A percentile compares a stretch with the other conserved stretches of the same genome.
Conservation (phyloP, 1,284 basidiomycete species). For the Ustilago tritici region DNA sequence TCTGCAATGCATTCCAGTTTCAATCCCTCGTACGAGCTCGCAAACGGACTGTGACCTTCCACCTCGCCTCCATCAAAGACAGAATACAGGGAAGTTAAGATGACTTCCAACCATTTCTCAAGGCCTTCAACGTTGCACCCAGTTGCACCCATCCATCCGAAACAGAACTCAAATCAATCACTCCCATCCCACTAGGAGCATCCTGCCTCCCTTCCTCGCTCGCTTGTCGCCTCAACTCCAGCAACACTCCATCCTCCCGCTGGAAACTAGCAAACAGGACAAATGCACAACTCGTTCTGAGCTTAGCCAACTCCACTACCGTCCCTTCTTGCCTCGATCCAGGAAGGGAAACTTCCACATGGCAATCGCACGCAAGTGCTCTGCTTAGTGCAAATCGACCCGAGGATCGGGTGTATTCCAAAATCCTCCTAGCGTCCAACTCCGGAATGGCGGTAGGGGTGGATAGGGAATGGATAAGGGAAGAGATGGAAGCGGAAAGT, state of each 20-base stretch:
- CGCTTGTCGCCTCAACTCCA: conserved; percentile 6
- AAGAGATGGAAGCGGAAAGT: conserved; percentile 13
- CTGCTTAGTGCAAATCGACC: conserved; percentile 39
- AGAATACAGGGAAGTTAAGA: no score
- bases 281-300: conserved; percentile 22
- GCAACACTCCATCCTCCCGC: conserved; percentile 13
- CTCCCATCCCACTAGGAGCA: conserved; percentile 43
- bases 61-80: no score
- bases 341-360: conserved; percentile 31
- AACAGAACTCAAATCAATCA: conserved; percentile 20
- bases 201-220: conserved; percentile 4
- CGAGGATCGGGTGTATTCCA: conserved; percentile 34
- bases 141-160: conserved; percentile 10
- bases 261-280: conserved; percentile 26
- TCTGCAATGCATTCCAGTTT: conserved; percentile 1
- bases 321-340: conserved; percentile 1
- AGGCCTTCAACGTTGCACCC: neutral
- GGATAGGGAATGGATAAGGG: conserved; percentile 8
- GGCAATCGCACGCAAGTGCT: conserved; percentile 47
- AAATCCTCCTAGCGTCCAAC: conserved; percentile 30
- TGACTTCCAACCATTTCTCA: conserved; percentile 31
- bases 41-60: no score
- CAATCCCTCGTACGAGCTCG: neutral
- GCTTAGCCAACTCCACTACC: conserved; percentile 26
- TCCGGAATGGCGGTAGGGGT: conserved; percentile 12